A percentile compares a stretch with the other conserved stretches of the same genome.
Evolutionary conservation across 371 early-diverging fungal species (phyloP).

Genomic region (Mucor saturninus): DNA sequence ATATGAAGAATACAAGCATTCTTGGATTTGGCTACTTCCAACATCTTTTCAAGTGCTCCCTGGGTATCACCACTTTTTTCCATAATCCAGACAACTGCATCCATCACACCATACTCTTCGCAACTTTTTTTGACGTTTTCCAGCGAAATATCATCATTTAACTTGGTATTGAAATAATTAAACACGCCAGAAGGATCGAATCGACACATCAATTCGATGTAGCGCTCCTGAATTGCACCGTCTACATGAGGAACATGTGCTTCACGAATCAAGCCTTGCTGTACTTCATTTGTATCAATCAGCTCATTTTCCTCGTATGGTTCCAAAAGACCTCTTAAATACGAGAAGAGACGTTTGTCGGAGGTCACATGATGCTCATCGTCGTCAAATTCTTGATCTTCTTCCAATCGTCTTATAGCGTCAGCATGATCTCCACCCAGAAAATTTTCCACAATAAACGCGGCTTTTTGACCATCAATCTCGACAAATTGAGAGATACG

Average conservation of each 20-base stretch:
- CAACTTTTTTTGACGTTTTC: conserved; percentile 63
- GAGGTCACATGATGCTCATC: conserved; percentile 47
- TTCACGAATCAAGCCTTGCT: conserved; percentile 21
- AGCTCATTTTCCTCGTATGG: conserved; percentile 28
- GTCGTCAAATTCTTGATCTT: conserved; percentile 57
- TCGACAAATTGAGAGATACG: conserved; percentile 71
- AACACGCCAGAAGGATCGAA: conserved; percentile 73
- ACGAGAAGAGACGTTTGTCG: conserved; percentile 65
- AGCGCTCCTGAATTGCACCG: conserved; percentile 62
- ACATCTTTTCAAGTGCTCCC: conserved; percentile 69
- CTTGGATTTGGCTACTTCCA: conserved; percentile 64
- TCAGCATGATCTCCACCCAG: conserved; percentile 68
- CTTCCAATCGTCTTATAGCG: conserved; percentile 60
- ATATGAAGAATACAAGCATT: conserved; percentile 44
- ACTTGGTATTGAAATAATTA: conserved; percentile 62
- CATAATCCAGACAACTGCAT: conserved; percentile 82
- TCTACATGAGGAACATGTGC: conserved; percentile 23
- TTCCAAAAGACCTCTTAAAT: conserved; percentile 72
- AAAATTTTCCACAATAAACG: conserved; percentile 59
- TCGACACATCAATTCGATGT: conserved; percentile 72
- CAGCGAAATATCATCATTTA: conserved; percentile 61
- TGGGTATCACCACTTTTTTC: conserved; percentile 72
- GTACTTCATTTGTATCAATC: conserved; percentile 11
- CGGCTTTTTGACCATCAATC: conserved; percentile 71
- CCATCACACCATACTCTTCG: conserved; percentile 62